Conservation (phyloP, 1,284 basidiomycete species). For the Entoloma clypeatum region DNA sequence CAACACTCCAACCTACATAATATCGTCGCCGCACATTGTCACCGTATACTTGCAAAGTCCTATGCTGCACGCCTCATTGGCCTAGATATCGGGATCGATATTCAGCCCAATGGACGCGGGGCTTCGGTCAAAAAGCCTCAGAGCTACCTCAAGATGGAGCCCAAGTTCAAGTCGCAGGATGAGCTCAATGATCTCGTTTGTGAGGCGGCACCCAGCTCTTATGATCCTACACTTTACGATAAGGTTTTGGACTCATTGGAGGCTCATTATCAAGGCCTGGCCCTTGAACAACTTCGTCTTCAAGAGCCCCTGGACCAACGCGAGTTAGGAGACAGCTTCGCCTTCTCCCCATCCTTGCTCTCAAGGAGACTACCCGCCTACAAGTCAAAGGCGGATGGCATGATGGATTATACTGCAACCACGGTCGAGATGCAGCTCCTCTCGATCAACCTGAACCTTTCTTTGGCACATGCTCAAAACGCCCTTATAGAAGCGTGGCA, state of each 20-base stretch:
- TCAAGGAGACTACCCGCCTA: constrained; percentile 53
- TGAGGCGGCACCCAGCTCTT: constrained; percentile 66
- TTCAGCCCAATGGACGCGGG: constrained; percentile 37
- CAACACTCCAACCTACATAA: constrained; percentile 58
- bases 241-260: constrained; percentile 44
- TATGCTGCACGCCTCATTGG: constrained; percentile 70
- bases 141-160: constrained; percentile 57
- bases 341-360: constrained; percentile 58
- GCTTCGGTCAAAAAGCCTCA: constrained; percentile 42
- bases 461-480: constrained; percentile 76
- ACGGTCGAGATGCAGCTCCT: constrained; percentile 47
- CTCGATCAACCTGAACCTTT: constrained; percentile 82
- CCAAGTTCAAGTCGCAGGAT: constrained; percentile 54
- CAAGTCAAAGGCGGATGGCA: constrained; percentile 33
- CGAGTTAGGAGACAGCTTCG: constrained; percentile 77
- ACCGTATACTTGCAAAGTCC: constrained; percentile 72
- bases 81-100: constrained; percentile 63
- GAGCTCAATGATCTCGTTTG: constrained; percentile 57
- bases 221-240: constrained; percentile 69
- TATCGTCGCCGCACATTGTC: constrained; percentile 58
- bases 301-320: constrained; percentile 64
- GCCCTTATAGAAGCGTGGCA: constrained; percentile 79
- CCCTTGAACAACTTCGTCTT: constrained; percentile 60
- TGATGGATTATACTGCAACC: constrained; percentile 39
- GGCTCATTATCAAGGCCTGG: constrained; percentile 49